phyloP scores from a whole-genome alignment of 768 basidiomycete species.

The Tephrocybe sp. region DNA sequence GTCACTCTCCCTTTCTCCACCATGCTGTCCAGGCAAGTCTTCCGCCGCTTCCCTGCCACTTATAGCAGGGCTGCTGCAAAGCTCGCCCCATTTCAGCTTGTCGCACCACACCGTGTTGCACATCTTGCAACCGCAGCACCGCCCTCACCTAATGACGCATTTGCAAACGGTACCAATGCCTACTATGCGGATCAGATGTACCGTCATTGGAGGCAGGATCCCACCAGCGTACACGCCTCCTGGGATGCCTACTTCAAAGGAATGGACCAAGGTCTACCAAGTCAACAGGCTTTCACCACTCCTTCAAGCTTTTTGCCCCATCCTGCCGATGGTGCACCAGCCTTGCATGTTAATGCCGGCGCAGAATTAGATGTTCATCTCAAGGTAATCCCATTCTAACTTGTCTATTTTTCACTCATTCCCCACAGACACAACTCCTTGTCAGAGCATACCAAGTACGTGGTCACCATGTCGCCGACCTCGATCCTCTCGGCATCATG shows the following conservation, averaged over 20 bases:
- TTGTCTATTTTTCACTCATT: conserved; percentile 4
- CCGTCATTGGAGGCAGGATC: conserved; percentile 86
- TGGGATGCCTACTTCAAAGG: conserved; percentile 96
- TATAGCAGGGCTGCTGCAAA: conserved; percentile 17
- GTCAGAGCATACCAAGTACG: conserved; percentile 99
- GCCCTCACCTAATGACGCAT: conserved; percentile 79
- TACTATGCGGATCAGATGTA: conserved; percentile 99
- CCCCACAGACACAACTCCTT: conserved; percentile 85
- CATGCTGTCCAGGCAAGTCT: conserved; percentile 36
- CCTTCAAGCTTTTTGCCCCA: conserved; percentile 69
- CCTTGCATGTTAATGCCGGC: conserved; percentile 66
- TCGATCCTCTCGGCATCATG: conserved; percentile 94
- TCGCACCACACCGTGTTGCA: conserved; percentile 23
- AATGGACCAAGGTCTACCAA: conserved; percentile 83
- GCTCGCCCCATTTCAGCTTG: conserved; percentile 8
- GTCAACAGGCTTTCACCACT: conserved; percentile 79
- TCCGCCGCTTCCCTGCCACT: conserved; percentile 30
- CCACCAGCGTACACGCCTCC: conserved; percentile 87
- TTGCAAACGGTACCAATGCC: conserved; percentile 92
- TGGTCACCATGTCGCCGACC: conserved; percentile 93
- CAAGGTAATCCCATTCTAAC: conserved; percentile 49
- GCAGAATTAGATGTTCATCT: conserved; percentile 90
- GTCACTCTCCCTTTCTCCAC: not conserved
- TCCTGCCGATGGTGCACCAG: conserved; percentile 79
- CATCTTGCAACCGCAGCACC: conserved; percentile 47